Conservation (phyloP, 768 basidiomycete species). For the Collybiopsis luxurians region DNA sequence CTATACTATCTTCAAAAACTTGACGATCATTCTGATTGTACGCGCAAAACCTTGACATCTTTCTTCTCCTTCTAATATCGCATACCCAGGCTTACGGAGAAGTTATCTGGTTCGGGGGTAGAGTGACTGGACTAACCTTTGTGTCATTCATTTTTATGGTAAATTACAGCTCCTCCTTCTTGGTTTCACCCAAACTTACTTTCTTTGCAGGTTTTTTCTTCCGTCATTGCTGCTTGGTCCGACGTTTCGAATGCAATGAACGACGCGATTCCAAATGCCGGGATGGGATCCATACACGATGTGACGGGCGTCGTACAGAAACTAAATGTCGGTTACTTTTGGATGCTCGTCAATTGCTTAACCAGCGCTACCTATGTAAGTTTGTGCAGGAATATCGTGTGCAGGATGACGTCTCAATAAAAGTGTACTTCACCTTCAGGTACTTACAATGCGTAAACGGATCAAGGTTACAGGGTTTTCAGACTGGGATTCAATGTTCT, state of each 20-base stretch:
- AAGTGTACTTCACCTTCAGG: slow-evolving; percentile 41
- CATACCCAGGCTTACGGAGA: slow-evolving; percentile 88
- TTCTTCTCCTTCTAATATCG: neutral
- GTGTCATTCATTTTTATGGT: slow-evolving; percentile 93
- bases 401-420: neutral
- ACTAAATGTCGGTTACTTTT: slow-evolving; percentile 83
- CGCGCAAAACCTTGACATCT: slow-evolving; percentile 23
- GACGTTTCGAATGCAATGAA: slow-evolving; percentile 60
- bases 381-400: slow-evolving; percentile 12
- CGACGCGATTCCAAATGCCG: slow-evolving; percentile 33
- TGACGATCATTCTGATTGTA: slow-evolving; percentile 98
- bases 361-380: slow-evolving; percentile 88
- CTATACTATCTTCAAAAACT: slow-evolving; percentile 99
- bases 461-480: slow-evolving; percentile 95
- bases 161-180: slow-evolving; percentile 15
- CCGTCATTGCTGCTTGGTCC: slow-evolving; percentile 94
- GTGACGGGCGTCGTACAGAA: slow-evolving; percentile 45
- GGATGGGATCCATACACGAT: slow-evolving; percentile 31
- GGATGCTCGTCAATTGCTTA: slow-evolving; percentile 94
- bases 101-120: slow-evolving; percentile 93
- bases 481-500: slow-evolving; percentile 99
- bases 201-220: slow-evolving; percentile 73
- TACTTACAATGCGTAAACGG: slow-evolving; percentile 92
- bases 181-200: neutral
- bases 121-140: slow-evolving; percentile 83